These are phyloP conservation scores for Colletotrichum aenigma DNA, from an alignment of 2,329 filamentous ascomycete genomes.

Conservation along the genomic window DNA sequence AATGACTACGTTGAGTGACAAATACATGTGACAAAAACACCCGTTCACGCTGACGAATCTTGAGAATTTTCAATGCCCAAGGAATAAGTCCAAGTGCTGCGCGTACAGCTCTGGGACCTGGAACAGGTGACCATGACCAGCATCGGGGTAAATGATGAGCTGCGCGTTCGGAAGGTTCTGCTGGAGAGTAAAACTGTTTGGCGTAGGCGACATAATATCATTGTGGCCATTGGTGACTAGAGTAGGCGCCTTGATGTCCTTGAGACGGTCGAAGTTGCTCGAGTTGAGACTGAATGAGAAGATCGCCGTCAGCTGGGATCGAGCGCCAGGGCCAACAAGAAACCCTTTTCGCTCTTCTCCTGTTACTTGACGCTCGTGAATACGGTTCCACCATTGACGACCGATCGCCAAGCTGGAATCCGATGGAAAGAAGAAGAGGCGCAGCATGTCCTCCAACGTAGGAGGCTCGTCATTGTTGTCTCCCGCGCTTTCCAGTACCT, in stretches of 20 bases:
- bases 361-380: not conserved
- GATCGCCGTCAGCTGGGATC: not conserved
- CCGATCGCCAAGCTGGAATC: not conserved
- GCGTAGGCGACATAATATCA: not conserved
- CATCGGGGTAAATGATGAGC: not conserved
- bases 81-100: not conserved
- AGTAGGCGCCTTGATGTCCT: not conserved
- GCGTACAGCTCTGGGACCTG: not conserved
- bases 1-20: not conserved
- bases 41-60: not conserved
- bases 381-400: not conserved
- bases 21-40: not conserved
- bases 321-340: not conserved
- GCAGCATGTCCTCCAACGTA: not conserved
- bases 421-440: not conserved
- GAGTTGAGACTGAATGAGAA: not conserved
- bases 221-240: not conserved
- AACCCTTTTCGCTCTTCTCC: not conserved
- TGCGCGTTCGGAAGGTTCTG: not conserved
- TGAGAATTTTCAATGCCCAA: not conserved
- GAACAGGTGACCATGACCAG: not conserved
- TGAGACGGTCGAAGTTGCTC: not conserved
- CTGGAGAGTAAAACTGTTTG: not conserved
- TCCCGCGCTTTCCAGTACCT: not conserved
- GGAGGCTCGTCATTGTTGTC: not conserved